Conservation (phyloP, 306 rosid genomes). For the Alnus rubra region DNA sequence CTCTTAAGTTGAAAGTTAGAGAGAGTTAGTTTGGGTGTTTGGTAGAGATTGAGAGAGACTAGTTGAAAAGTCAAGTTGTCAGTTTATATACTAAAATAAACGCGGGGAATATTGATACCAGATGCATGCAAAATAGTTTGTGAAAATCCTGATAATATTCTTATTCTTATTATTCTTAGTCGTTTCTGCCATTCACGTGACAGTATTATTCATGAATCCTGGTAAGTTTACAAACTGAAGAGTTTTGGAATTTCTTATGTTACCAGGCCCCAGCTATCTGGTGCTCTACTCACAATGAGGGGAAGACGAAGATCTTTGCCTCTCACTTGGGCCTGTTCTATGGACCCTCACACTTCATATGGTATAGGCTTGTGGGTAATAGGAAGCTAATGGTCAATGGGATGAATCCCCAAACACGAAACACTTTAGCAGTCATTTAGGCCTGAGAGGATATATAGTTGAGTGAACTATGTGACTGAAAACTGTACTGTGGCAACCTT, state of each 20-base stretch:
- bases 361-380: not conserved
- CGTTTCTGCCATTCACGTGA: not conserved
- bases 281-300: not conserved
- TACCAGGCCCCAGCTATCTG: not conserved
- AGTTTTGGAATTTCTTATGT: not conserved
- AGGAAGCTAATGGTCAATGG: not conserved
- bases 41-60: not conserved
- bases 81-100: not conserved
- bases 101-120: not conserved
- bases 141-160: not conserved
- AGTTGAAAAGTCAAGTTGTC: not conserved
- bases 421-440: not conserved
- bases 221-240: not conserved
- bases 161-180: not conserved
- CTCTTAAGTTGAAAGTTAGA: not conserved
- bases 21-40: not conserved
- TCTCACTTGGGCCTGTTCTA: constrained; percentile 1
- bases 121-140: not conserved
- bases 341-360: not conserved
- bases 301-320: not conserved
- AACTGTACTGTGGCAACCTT: not conserved
- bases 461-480: not conserved
- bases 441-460: not conserved
- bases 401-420: not conserved
- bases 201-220: not conserved